Evolutionary conservation across 352 stramenopile genomes (phyloP).

Genomic region (Pythium utonaiense): DNA sequence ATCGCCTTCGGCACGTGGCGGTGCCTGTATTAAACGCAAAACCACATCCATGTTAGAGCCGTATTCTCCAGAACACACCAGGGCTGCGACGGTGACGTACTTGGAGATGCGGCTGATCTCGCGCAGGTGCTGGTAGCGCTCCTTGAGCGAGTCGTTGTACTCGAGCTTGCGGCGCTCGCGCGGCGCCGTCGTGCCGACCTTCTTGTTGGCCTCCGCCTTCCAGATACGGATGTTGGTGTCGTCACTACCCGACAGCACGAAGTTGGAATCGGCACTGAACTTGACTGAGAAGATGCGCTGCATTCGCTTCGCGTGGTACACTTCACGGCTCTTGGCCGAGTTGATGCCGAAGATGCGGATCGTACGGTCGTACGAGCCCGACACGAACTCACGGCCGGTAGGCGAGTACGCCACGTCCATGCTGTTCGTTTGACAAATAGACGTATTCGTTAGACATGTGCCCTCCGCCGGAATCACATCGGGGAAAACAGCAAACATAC

Average conservation of each 20-base stretch:
- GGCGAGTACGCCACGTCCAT: conserved; percentile 97
- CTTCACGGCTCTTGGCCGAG: conserved; percentile 82
- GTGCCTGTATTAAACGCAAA: conserved; percentile 53
- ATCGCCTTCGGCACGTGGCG: conserved; percentile 97
- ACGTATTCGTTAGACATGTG: background rate
- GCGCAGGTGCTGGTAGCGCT: conserved; percentile 92
- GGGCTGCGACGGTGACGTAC: conserved; percentile 39
- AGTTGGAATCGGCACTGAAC: conserved; percentile 90
- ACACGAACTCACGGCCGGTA: conserved; percentile 98
- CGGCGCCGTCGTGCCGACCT: conserved; percentile 86
- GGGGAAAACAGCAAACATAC: conserved; percentile 36
- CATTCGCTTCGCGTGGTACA: conserved; percentile 99
- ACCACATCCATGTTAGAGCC: conserved; percentile 4
- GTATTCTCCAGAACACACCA: background rate
- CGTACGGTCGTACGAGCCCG: conserved; percentile 97
- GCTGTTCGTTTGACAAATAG: conserved; percentile 25
- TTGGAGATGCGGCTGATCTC: conserved; percentile 93
- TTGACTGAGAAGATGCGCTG: conserved; percentile 92
- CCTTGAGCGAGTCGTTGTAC: conserved; percentile 97
- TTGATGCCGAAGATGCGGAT: conserved; percentile 96
- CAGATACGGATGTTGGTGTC: conserved; percentile 99
- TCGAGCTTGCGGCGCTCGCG: conserved; percentile 91
- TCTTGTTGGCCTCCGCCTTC: conserved; percentile 95
- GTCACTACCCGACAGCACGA: conserved; percentile 97
- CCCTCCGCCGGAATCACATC: background rate